Evolutionary conservation across 352 stramenopile genomes (phyloP).

Genomic region (Halophytophthora batemanensis): DNA sequence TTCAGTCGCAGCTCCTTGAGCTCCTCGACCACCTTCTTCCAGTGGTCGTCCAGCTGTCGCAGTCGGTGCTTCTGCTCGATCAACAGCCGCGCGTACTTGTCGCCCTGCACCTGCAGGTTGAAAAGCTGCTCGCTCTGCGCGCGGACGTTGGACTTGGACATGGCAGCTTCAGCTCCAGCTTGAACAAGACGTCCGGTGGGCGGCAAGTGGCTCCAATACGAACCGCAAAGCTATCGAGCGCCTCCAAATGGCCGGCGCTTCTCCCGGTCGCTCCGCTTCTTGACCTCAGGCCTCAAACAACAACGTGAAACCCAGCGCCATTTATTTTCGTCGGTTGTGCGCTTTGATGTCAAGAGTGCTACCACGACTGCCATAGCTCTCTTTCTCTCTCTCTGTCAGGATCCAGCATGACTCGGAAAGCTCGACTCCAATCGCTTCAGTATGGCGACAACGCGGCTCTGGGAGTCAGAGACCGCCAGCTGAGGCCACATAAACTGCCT

Average conservation of each 20-base stretch:
- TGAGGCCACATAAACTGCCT: slow-evolving; percentile 22
- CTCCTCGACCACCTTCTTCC: slow-evolving; percentile 63
- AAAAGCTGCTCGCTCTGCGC: slow-evolving; percentile 80
- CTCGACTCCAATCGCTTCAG: slow-evolving; percentile 9
- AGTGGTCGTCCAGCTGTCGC: slow-evolving; percentile 63
- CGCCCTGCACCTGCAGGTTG: slow-evolving; percentile 74
- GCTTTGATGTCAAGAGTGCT: not conserved
- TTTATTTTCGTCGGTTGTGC: slow-evolving; percentile 17
- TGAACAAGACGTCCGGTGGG: too few relatives aligned
- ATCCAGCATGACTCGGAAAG: slow-evolving; percentile 19
- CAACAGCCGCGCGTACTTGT: slow-evolving; percentile 73
- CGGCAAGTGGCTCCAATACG: too few relatives aligned
- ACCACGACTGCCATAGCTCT: not conserved
- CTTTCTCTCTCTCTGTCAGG: not conserved
- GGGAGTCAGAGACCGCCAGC: slow-evolving; percentile 1
- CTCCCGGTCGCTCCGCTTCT: too few relatives aligned
- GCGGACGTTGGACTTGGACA: slow-evolving; percentile 63
- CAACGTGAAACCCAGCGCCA: slow-evolving; percentile 17
- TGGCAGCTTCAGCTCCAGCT: slow-evolving; percentile 9
- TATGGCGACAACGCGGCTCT: slow-evolving; percentile 4
- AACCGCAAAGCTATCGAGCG: too few relatives aligned
- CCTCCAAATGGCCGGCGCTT: too few relatives aligned
- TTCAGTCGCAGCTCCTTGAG: slow-evolving; percentile 64
- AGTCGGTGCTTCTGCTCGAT: slow-evolving; percentile 72
- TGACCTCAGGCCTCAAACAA: too few relatives aligned